These are phyloP conservation scores for Teratosphaeria pseudoeucalypti DNA, from an alignment of 2,329 filamentous ascomycete genomes.

Conservation along the genomic window DNA sequence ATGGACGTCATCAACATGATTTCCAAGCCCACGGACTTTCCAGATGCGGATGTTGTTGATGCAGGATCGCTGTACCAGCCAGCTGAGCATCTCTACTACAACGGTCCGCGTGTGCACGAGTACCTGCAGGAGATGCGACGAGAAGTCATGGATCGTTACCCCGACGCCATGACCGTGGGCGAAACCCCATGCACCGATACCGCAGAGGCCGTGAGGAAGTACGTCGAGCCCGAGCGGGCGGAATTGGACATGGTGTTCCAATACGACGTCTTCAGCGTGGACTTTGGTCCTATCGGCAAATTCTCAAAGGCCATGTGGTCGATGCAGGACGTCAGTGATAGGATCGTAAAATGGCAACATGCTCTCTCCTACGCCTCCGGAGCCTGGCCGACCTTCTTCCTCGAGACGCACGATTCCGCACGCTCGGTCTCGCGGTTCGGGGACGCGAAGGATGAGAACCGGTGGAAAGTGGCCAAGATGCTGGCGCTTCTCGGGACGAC, in stretches of 20 bases:
- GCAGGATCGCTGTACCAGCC: conserved; percentile 7
- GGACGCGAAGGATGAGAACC: conserved; percentile 40
- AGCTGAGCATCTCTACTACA: conserved; percentile 11
- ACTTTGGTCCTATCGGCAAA: conserved; percentile 10
- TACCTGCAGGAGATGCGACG: conserved; percentile 36
- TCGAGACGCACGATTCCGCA: conserved; percentile 59
- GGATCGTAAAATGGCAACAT: conserved; percentile 31
- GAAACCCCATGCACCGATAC: conserved; percentile 41
- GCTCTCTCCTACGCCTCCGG: conserved; percentile 21
- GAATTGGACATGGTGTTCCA: conserved; percentile 64
- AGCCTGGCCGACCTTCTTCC: conserved; percentile 51
- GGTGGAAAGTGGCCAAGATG: conserved; percentile 33
- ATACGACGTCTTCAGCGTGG: conserved; percentile 50
- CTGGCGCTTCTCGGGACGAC: conserved; percentile 38
- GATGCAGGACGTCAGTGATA: conserved; percentile 14
- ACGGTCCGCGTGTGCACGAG: conserved; percentile 36
- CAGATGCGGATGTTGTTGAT: conserved; percentile 15
- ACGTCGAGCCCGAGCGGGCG: conserved; percentile 41
- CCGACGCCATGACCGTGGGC: conserved; percentile 40
- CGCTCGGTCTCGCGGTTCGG: conserved; percentile 39
- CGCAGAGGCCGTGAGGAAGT: conserved; percentile 38
- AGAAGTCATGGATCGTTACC: conserved; percentile 34
- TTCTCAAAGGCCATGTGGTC: conserved; percentile 11
- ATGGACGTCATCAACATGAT: conserved; percentile 21
- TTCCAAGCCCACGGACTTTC: conserved; percentile 13